Evolutionary conservation across 2,329 filamentous ascomycete genomes (phyloP).

Genomic region (Colletotrichum higginsianum): DNA sequence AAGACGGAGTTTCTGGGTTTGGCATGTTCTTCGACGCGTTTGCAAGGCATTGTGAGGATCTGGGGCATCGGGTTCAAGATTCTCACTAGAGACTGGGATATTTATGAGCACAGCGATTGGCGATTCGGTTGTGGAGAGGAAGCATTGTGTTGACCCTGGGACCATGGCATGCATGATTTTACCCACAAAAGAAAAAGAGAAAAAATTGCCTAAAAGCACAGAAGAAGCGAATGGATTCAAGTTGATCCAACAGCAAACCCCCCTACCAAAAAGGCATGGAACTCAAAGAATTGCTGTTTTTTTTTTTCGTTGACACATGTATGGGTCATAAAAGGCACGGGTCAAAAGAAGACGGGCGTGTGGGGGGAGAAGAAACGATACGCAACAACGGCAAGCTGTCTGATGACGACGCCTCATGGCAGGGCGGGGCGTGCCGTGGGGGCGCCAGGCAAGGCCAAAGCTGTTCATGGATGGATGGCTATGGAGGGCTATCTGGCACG

Average conservation of each 20-base stretch:
- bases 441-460: neutral
- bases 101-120: conserved; percentile 35
- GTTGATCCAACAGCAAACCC: conserved; percentile 11
- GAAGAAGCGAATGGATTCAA: conserved; percentile 37
- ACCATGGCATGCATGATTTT: conserved; percentile 34
- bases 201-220: conserved; percentile 36
- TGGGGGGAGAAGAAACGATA: neutral
- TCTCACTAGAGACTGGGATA: conserved; percentile 30
- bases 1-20: conserved; percentile 40
- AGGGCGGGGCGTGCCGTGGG: neutral
- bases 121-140: conserved; percentile 23
- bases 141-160: conserved; percentile 36
- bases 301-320: conserved; percentile 18
- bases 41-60: conserved; percentile 35
- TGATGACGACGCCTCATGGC: conserved; percentile 5
- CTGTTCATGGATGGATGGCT: conserved; percentile 12
- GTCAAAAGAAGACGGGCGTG: conserved; percentile 8
- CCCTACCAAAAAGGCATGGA: conserved; percentile 14
- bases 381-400: neutral
- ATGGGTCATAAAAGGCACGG: conserved; percentile 29
- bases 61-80: conserved; percentile 25
- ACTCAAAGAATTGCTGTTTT: conserved; percentile 2
- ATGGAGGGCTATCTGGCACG: conserved; percentile 12
- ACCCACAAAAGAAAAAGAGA: conserved; percentile 35
- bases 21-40: conserved; percentile 32